These are phyloP conservation scores for Cylindrotheca fusiformis DNA, from an alignment of 108 stramenopile species.

Conservation along the genomic window DNA sequence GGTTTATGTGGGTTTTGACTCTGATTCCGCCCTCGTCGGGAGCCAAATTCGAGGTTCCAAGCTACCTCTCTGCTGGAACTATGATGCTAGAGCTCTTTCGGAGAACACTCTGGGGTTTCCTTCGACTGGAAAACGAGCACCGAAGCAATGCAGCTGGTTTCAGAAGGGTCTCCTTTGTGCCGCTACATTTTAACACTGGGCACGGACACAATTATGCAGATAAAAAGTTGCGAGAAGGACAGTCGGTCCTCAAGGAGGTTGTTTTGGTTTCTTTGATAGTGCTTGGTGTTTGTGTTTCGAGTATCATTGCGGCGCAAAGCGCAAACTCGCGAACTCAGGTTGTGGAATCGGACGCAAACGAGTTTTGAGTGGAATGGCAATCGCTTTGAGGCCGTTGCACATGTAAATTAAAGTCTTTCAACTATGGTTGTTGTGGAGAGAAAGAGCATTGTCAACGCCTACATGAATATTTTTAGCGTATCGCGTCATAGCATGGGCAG, in stretches of 20 bases:
- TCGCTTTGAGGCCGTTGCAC: no score
- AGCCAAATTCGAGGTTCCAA: constrained; percentile 78
- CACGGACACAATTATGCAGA: constrained; percentile 72
- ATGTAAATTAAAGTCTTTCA: no score
- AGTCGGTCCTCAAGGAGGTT: constrained; percentile 73
- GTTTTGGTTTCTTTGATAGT: constrained; percentile 57
- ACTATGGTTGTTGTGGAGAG: constrained; percentile 3
- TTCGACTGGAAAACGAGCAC: constrained; percentile 90
- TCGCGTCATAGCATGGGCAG: no score
- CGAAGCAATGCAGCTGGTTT: constrained; percentile 76
- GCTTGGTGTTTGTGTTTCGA: constrained; percentile 55
- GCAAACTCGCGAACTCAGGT: constrained; percentile 1
- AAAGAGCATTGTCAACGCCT: neutral
- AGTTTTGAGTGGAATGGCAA: no score
- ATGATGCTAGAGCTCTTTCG: constrained; percentile 84
- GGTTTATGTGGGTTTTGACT: constrained; percentile 90
- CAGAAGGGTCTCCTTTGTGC: constrained; percentile 84
- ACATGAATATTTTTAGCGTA: neutral
- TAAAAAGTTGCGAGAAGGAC: constrained; percentile 62
- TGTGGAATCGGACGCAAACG: neutral
- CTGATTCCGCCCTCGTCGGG: constrained; percentile 80
- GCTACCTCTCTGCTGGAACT: constrained; percentile 71
- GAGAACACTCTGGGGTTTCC: constrained; percentile 89
- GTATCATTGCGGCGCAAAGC: constrained; percentile 77
- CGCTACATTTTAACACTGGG: constrained; percentile 86